Conservation (phyloP, 371 early-diverging fungal genomes). For the Mucor indicus region DNA sequence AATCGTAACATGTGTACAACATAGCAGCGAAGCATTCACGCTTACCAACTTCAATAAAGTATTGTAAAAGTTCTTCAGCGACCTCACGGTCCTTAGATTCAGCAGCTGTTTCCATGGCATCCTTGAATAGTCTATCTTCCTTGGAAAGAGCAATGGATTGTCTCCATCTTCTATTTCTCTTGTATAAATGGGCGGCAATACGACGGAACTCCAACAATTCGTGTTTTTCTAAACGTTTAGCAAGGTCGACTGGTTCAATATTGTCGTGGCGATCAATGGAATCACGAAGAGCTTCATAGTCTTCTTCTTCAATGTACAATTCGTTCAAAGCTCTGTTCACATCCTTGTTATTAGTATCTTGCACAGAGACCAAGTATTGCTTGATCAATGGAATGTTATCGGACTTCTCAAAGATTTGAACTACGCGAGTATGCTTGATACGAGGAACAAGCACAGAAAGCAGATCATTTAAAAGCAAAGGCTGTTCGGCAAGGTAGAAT, state of each 20-base stretch:
- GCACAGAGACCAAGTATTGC: slow-evolving; percentile 88
- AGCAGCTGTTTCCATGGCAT: slow-evolving; percentile 96
- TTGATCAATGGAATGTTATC: slow-evolving; percentile 96
- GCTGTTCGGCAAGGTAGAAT: slow-evolving; percentile 95
- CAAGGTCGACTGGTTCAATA: slow-evolving; percentile 90
- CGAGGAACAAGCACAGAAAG: slow-evolving; percentile 83
- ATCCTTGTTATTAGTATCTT: slow-evolving; percentile 85
- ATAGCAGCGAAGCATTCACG: slow-evolving; percentile 93
- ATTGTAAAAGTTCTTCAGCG: slow-evolving; percentile 90
- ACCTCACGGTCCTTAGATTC: slow-evolving; percentile 82
- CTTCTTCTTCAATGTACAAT: slow-evolving; percentile 95
- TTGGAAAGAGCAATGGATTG: slow-evolving; percentile 94
- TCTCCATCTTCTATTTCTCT: slow-evolving; percentile 91
- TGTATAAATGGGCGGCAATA: slow-evolving; percentile 93
- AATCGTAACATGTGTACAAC: slow-evolving; percentile 90
- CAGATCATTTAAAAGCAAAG: slow-evolving; percentile 88
- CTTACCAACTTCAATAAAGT: slow-evolving; percentile 88
- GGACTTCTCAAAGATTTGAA: slow-evolving; percentile 92
- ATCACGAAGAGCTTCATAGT: slow-evolving; percentile 85
- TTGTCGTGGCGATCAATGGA: slow-evolving; percentile 90
- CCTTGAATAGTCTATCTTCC: slow-evolving; percentile 93
- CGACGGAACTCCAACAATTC: slow-evolving; percentile 95
- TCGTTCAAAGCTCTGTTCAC: slow-evolving; percentile 95
- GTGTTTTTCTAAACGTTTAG: slow-evolving; percentile 90
- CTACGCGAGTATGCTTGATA: slow-evolving; percentile 94